Evolutionary conservation across 2,329 filamentous ascomycete species (phyloP).

Genomic region (Aspergillus melleus): DNA sequence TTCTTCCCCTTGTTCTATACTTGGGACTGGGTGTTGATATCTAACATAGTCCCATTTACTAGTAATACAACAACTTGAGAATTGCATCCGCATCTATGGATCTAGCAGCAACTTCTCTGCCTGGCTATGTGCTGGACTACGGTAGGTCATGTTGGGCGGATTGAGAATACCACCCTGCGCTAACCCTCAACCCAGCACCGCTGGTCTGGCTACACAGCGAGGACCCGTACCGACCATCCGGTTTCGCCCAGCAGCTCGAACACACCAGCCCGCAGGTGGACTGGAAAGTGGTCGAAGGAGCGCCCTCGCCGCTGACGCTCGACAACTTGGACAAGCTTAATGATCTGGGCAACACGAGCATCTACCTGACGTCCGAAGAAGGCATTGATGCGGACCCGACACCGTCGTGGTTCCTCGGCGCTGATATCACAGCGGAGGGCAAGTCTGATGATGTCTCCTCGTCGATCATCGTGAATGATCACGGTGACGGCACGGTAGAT

Average conservation of each 20-base stretch:
- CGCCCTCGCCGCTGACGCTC: slow-evolving; percentile 45
- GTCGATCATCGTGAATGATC: slow-evolving; percentile 59
- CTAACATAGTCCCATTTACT: too few species aligned
- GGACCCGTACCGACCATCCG: slow-evolving; percentile 53
- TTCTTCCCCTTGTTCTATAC: too few species aligned
- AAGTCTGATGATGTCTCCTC: slow-evolving; percentile 52
- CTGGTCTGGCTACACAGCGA: slow-evolving; percentile 52
- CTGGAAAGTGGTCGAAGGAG: slow-evolving; percentile 38
- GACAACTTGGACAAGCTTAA: slow-evolving; percentile 53
- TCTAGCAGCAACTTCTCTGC: slow-evolving; percentile 30
- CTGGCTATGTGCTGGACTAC: slow-evolving; percentile 48
- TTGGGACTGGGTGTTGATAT: too few species aligned
- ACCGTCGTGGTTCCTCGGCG: slow-evolving; percentile 54
- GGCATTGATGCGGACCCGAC: slow-evolving; percentile 45
- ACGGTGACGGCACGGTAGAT: slow-evolving; percentile 54
- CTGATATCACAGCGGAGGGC: slow-evolving; percentile 53
- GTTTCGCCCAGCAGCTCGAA: slow-evolving; percentile 48
- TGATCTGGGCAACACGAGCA: slow-evolving; percentile 42
- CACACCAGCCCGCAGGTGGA: slow-evolving; percentile 50
- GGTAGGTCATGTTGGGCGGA: slow-evolving; percentile 30
- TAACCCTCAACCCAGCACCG: slow-evolving; percentile 41
- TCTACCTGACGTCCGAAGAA: slow-evolving; percentile 52
- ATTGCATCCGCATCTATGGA: slow-evolving; percentile 1
- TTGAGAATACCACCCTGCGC: background rate
- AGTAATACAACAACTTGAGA: too few species aligned